Conservation (phyloP, 495 filamentous ascomycete species). For the Penicillium flavigenum region DNA sequence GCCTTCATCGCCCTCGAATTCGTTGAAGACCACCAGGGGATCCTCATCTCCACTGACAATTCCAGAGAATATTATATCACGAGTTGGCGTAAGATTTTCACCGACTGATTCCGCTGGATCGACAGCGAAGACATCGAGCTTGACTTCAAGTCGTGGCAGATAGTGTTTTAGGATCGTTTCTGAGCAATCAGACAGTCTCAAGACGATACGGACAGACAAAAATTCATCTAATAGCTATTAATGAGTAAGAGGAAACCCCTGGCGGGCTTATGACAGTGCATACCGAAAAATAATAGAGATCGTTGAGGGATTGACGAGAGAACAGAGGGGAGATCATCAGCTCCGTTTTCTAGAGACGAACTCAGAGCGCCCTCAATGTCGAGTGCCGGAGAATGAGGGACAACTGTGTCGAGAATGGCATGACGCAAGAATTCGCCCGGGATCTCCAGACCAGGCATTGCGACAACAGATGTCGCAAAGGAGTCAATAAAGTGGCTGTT, state of each 20-base stretch:
- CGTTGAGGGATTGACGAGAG: conserved; percentile 53
- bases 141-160: conserved; percentile 62
- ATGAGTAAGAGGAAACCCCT: conserved; percentile 59
- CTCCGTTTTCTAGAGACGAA: conserved; percentile 47
- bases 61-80: conserved; percentile 67
- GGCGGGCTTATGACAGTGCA: conserved; percentile 22
- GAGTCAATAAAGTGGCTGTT: conserved; percentile 22
- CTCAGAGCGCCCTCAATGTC: conserved; percentile 61
- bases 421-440: conserved; percentile 64
- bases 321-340: conserved; percentile 45
- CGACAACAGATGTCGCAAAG: conserved; percentile 31
- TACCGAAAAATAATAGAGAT: conserved; percentile 69
- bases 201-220: conserved; percentile 67
- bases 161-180: conserved; percentile 58
- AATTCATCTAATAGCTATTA: conserved; percentile 70
- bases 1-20: conserved; percentile 53
- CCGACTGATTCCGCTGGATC: conserved; percentile 52
- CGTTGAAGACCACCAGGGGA: conserved; percentile 60
- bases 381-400: conserved; percentile 68
- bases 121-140: conserved; percentile 68
- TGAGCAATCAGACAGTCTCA: conserved; percentile 64
- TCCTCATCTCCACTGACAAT: conserved; percentile 58
- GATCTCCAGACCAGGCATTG: conserved; percentile 44
- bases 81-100: conserved; percentile 49
- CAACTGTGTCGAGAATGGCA: conserved; percentile 73